Evolutionary conservation across 495 filamentous ascomycete species (phyloP).

Genomic region (Talaromyces liani): DNA sequence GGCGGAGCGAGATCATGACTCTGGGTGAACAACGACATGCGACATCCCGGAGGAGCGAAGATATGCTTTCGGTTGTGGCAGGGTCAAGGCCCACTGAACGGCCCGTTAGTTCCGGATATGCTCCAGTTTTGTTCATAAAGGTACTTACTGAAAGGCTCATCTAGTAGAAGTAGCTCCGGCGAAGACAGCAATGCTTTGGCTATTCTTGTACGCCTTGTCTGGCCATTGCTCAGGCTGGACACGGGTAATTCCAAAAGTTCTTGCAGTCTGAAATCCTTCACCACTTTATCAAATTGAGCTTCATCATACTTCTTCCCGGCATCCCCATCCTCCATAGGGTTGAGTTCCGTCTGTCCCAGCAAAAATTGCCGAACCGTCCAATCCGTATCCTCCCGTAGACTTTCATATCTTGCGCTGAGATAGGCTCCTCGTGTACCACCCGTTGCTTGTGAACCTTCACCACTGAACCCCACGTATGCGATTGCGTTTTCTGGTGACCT

Average conservation of each 20-base stretch:
- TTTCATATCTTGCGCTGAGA: slow-evolving; percentile 89
- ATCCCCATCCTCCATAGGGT: slow-evolving; percentile 52
- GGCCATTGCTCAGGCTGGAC: slow-evolving; percentile 85
- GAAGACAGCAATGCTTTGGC: slow-evolving; percentile 71
- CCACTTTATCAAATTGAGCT: slow-evolving; percentile 48
- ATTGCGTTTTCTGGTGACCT: slow-evolving; percentile 58
- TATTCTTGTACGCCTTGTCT: slow-evolving; percentile 78
- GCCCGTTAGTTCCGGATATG: neutral
- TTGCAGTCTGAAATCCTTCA: slow-evolving; percentile 56
- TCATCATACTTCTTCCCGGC: slow-evolving; percentile 31
- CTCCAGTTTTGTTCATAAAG: neutral
- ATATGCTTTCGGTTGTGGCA: slow-evolving; percentile 60
- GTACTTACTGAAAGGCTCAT: slow-evolving; percentile 80
- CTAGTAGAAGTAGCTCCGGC: slow-evolving; percentile 77
- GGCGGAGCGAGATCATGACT: slow-evolving; percentile 67
- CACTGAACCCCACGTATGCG: slow-evolving; percentile 73
- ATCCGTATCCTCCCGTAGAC: slow-evolving; percentile 74
- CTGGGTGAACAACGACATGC: slow-evolving; percentile 58
- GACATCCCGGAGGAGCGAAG: slow-evolving; percentile 56
- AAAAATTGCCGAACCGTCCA: slow-evolving; percentile 77
- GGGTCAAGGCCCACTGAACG: slow-evolving; percentile 78
- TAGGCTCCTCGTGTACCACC: slow-evolving; percentile 64
- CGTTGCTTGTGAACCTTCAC: slow-evolving; percentile 48
- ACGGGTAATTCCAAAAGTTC: slow-evolving; percentile 70
- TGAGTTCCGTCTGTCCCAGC: slow-evolving; percentile 67